These are phyloP conservation scores for Nymphaea colorata DNA, from an alignment of 164 flowering plant species.

Conservation along the genomic window DNA sequence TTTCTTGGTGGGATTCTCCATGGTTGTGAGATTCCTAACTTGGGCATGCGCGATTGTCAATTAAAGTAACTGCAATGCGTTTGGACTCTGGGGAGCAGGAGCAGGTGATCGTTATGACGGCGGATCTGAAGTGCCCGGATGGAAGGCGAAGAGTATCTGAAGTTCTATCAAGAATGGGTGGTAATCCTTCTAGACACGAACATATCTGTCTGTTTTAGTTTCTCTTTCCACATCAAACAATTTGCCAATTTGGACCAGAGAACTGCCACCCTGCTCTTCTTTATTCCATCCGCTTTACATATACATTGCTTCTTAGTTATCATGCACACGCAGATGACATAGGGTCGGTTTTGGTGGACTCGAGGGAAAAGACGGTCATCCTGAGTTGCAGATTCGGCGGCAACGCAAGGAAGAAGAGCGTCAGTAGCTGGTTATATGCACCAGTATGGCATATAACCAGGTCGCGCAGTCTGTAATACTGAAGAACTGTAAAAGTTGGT, in stretches of 20 bases:
- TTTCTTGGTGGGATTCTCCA: no score
- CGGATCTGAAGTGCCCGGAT: background rate
- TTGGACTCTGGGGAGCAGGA: background rate
- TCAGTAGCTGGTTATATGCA: no score
- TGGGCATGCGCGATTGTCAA: no score
- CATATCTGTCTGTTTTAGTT: no score
- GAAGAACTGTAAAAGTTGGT: no score
- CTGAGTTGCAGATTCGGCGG: background rate
- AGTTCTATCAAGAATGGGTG: background rate
- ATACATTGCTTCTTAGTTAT: background rate
- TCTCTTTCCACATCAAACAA: background rate
- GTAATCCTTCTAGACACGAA: background rate
- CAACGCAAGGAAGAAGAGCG: background rate
- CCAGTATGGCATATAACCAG: no score
- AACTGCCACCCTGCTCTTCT: background rate
- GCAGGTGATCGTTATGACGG: constrained; percentile 1
- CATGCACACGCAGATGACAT: background rate
- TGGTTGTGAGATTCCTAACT: no score
- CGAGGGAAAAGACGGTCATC: background rate
- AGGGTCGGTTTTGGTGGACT: background rate
- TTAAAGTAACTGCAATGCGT: background rate
- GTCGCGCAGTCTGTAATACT: no score
- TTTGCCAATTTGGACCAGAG: no score
- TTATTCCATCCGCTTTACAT: background rate
- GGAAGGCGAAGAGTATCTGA: background rate